Base-by-base conservation (phyloP, 257 asterid genomes). In the Solanum sitiens region DNA sequence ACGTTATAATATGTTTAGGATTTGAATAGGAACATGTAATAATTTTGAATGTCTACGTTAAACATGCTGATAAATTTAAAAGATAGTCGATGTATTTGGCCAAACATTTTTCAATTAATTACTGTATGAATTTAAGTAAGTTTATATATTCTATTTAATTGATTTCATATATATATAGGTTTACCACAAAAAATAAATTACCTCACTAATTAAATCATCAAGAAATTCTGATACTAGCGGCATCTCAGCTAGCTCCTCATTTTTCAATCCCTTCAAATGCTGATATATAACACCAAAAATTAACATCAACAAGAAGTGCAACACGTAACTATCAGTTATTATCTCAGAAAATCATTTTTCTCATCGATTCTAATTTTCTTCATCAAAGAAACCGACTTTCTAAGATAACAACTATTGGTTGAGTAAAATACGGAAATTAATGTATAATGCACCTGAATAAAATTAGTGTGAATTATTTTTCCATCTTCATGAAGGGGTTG, bases 221-320 rank as follows among this genome's bases (percentile, higher is more conserved):
- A 95, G 88, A 61, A 94, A 85, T 50, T 96, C 99, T 65, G 91
- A 75, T 85, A 89, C 89, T 53, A 93, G 91, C 85, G 98, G 95
- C 90, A 96, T 92, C 94, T 95, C 98, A 68, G 94, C 96, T 88
- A 93, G 91, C 95, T 91, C 95, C 87, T 93, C 96, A 87, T 89
- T 94, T 87, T 91, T 93, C 86, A 94, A 74, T 87, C 83, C 93
- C 89, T 91, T 95, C 93, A 96, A 85, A 89, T 93, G 91, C 99
- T 96, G 98, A 89, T n/a, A 87, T 35, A 44, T 39, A 32, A 67
- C 12, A 13, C 30, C 56, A 25, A 1, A 71, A 68, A 18, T 59
- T 53, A 23, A 42, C 1, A 80, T 47, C 27, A 80, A 1, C 30
- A 45, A 10, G 10, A 80, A 80, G 6, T 32, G 44, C 0, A 9